Base-by-base conservation (phyloP, 352 stramenopile genomes). In the Globisporangium emineosum region DNA sequence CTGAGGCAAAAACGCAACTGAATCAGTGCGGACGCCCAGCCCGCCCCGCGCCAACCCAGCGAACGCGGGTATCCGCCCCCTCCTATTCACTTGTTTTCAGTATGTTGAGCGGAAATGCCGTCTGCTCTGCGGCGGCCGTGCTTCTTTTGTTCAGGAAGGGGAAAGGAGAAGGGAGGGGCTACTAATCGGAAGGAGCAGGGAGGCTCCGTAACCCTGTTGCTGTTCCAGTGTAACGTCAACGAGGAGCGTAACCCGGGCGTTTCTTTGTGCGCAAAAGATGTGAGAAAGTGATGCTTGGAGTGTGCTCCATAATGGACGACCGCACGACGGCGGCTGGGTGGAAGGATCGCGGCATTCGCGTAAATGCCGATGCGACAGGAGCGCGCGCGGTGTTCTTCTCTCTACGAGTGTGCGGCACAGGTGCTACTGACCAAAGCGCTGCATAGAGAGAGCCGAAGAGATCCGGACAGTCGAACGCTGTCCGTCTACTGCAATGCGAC, bases 1-100 rank as follows among this genome's bases (percentile, higher is more conserved):
- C 62, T 63, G 40, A 71, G 76, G 67, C 62, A 70, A 73, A 73
- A 69, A 56, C 57, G 59, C 63, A 73, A 73, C 62, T 73, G 65
- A 71, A 55, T 60, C 63, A 66, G 33, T 32, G 47, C 5, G 13
- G n/a, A 47, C 40, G 40, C 40, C 17, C 2, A 32, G 21, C 9
- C 17, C 25, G n/a, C 23, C 25, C 5, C 27, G 52, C 32, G 15
- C 23, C 19, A 35, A 40, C 21, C 35, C 33, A 35, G 52, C 35
- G 8, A 21, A n/a, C 43, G 49, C 23, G 27, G 9, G 5, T 35
- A 17, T 57, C 23, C 55, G 42, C 23, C 56, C 63, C 53, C 19
- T 35, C 63, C 19, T 2, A 35, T 33, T 42, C 2, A 70, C 67
- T 78, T 32, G 33, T 2, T 53, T 62, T 73, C 66, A 64, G 43